Evolutionary conservation across 108 stramenopile genomes (phyloP), one percentile per base, ranked within the genome.

Genomic region (Discostella pseudostelligera): DNA sequence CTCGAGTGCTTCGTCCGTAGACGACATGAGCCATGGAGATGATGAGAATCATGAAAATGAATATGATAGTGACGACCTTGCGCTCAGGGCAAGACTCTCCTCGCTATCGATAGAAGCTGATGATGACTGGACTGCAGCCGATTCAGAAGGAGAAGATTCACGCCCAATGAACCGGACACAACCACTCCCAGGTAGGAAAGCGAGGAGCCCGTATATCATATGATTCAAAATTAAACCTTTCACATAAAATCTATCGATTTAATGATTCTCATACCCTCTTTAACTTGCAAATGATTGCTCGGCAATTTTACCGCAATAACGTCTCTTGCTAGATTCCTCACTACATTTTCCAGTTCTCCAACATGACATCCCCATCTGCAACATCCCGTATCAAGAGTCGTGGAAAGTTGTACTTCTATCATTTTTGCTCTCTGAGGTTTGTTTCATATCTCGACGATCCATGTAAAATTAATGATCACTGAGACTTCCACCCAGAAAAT

Each of bases 81-180:
- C 32, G 32, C 32, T 32, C 32, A 5, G 32, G 5, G 5, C 32
- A 32, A 3, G 32, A 32, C 32, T 32, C 32, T 32, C 32, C 32
- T 32, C 32, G 3, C 5, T 32, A 32, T 32, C 32, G 3, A 32
- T 32, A 60, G 55, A 69, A 29, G 62, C 74, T 12, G 74, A 69
- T 64, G 76, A 77, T 32, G 76, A 77, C 51, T 77, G 76, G 76
- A 69, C 76, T 26, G 76, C 68, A 29, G 76, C 64, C 9, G 47
- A 62, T 45, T 68, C 67, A 7, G 68, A 69, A 26, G 19, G 16
- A 16, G 74, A 66, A 9, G 66, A 29, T 60, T 28, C 26, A 25
- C 49, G 73, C 22, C 35, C 42, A 8, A 54, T 29, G 42, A 54
- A 44, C 37, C 48, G 47, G 62, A 59, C 61, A 43, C 54, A 59